phyloP scores from a whole-genome alignment of 1,284 basidiomycete species.

The Leucoagaricus sp. region DNA sequence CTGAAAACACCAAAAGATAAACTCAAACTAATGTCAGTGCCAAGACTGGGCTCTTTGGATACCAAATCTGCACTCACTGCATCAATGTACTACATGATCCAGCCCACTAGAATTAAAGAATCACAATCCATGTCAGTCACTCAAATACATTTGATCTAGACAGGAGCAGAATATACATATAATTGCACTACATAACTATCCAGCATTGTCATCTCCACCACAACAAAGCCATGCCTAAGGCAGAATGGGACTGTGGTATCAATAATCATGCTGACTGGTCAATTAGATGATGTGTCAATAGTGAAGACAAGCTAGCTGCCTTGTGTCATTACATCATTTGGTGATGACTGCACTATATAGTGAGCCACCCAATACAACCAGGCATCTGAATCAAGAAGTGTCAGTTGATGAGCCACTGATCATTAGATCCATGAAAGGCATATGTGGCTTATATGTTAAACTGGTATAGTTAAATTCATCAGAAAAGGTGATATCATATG shows the following conservation, averaged over 20 bases:
- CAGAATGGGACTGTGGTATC: constrained; percentile 7
- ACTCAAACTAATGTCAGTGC: background rate
- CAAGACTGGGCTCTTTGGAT: too few relatives aligned
- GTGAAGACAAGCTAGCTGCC: constrained; percentile 2
- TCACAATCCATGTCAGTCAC: background rate
- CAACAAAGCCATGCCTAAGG: constrained; percentile 8
- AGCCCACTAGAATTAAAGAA: constrained; percentile 5
- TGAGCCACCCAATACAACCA: constrained; percentile 7
- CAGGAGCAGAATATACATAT: constrained; percentile 8
- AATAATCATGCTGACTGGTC: constrained; percentile 5
- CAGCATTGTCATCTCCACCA: background rate
- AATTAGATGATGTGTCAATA: background rate
- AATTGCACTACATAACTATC: background rate
- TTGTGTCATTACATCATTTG: constrained; percentile 1
- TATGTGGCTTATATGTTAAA: background rate
- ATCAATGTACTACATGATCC: constrained; percentile 6
- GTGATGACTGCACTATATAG: background rate
- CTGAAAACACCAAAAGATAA: constrained; percentile 9
- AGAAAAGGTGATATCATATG: constrained; percentile 11
- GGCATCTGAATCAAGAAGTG: too few relatives aligned
- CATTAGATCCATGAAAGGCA: background rate
- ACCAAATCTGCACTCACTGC: background rate
- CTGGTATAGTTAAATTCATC: constrained; percentile 11
- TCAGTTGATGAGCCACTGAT: background rate
- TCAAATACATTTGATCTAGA: background rate